A percentile compares a stretch with the other conserved stretches of the same genome.
Conservation (phyloP, 176 grass and related monocot species). For the Elymus sibiricus region DNA sequence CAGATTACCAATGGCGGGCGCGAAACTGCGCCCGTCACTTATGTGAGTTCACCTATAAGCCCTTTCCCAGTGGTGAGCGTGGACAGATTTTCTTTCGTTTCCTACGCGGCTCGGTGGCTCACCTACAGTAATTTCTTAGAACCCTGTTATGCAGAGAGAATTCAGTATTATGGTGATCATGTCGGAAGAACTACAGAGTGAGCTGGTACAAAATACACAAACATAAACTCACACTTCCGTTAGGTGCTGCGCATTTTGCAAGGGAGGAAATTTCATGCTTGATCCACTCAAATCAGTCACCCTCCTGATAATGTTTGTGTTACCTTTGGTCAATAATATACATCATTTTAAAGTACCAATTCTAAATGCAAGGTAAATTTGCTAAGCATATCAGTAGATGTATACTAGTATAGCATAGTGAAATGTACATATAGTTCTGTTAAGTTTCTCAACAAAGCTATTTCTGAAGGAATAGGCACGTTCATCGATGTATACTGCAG, state of each 20-base stretch:
- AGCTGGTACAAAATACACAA: conserved; percentile 14
- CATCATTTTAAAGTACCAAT: not conserved
- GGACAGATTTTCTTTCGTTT: no score
- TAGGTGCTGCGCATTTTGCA: conserved; percentile 59
- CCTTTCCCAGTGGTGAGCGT: no score
- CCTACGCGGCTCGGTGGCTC: no score
- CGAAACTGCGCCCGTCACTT: no score
- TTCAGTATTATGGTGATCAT: conserved; percentile 1
- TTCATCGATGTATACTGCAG: no score
- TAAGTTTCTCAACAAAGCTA: no score
- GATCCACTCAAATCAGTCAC: conserved; percentile 68
- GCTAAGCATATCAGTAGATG: not conserved
- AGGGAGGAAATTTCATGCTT: conserved; percentile 56
- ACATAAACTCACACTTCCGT: conserved; percentile 64
- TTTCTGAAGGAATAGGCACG: no score
- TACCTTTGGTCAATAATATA: conserved; percentile 23
- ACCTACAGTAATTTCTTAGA: conserved; percentile 74
- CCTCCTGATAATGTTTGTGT: conserved; percentile 59
- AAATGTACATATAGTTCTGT: no score
- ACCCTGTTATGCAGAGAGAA: conserved; percentile 50
- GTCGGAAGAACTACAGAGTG: not conserved
- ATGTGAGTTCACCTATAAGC: no score
- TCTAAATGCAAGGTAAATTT: conserved; percentile 15
- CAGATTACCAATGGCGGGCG: no score
- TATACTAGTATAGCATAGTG: not conserved